phyloP scores from a whole-genome alignment of 176 grass and related monocot genomes.

The Raddia guianensis region DNA sequence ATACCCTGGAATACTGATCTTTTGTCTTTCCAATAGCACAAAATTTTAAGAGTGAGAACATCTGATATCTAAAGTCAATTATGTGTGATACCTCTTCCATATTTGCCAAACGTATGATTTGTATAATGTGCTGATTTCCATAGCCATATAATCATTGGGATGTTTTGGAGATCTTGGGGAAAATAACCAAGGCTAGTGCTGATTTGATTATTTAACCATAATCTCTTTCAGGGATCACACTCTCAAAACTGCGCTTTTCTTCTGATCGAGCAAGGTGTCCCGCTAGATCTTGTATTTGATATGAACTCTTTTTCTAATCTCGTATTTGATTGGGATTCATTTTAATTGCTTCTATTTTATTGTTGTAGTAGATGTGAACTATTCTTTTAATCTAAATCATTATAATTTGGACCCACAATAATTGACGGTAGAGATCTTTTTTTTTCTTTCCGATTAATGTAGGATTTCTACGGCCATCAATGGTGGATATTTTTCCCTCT shows the following conservation, averaged over 20 bases:
- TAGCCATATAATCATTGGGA: not conserved
- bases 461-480: too few relatives aligned
- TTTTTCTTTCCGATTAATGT: too few relatives aligned
- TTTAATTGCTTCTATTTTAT: too few relatives aligned
- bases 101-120: not conserved
- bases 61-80: not conserved
- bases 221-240: not conserved
- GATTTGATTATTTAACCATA: slow-evolving; percentile 3
- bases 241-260: not conserved
- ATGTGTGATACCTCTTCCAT: not conserved
- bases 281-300: too few relatives aligned
- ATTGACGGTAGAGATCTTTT: too few relatives aligned
- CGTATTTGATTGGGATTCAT: too few relatives aligned
- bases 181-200: not conserved
- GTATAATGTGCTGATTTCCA: not conserved
- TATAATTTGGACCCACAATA: too few relatives aligned
- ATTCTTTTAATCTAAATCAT: too few relatives aligned
- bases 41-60: not conserved
- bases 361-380: too few relatives aligned
- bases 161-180: not conserved
- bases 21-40: not conserved
- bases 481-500: too few relatives aligned
- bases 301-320: too few relatives aligned
- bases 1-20: not conserved
- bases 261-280: too few relatives aligned